Evolutionary conservation across 2,329 filamentous ascomycete genomes (phyloP).

Genomic region (Blumeria graminis): DNA sequence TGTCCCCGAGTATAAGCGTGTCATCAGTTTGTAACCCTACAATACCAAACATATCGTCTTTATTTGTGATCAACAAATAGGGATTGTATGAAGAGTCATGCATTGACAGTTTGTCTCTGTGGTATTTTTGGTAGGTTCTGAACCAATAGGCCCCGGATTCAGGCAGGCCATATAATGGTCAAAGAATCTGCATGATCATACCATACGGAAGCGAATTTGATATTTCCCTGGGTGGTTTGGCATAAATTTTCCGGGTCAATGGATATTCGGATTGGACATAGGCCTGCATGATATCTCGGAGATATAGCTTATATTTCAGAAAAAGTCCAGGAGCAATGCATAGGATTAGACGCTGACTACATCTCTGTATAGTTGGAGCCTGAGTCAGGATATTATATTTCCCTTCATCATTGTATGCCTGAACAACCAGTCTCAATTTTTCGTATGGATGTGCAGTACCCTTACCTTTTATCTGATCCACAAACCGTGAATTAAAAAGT

Average conservation of each 20-base stretch:
- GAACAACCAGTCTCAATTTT: conserved; percentile 5
- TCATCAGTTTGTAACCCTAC: neutral
- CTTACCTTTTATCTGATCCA: neutral
- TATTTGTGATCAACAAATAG: neutral
- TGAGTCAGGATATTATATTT: conserved; percentile 4
- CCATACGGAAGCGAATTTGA: neutral
- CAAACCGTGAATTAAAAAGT: conserved; percentile 4
- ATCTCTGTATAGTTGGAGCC: conserved; percentile 4
- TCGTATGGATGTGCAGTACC: conserved; percentile 1
- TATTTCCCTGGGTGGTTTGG: conserved; percentile 1
- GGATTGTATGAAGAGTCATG: neutral
- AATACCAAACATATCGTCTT: neutral
- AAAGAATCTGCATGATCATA: conserved; percentile 1
- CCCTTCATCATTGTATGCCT: conserved; percentile 4
- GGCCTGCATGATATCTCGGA: conserved; percentile 3
- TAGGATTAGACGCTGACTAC: conserved; percentile 4
- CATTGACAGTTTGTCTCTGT: neutral
- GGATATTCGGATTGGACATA: conserved; percentile 3
- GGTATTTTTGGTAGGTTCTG: neutral
- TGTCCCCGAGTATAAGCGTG: neutral
- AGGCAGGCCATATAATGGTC: conserved; percentile 4
- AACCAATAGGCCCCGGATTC: conserved; percentile 4
- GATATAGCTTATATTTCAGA: neutral
- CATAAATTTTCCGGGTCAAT: conserved; percentile 3
- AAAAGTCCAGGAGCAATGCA: neutral